A percentile compares a stretch with the other conserved stretches of the same genome.
Conservation (phyloP, 73 alveolate species). For the Paramecium biaurelia region DNA sequence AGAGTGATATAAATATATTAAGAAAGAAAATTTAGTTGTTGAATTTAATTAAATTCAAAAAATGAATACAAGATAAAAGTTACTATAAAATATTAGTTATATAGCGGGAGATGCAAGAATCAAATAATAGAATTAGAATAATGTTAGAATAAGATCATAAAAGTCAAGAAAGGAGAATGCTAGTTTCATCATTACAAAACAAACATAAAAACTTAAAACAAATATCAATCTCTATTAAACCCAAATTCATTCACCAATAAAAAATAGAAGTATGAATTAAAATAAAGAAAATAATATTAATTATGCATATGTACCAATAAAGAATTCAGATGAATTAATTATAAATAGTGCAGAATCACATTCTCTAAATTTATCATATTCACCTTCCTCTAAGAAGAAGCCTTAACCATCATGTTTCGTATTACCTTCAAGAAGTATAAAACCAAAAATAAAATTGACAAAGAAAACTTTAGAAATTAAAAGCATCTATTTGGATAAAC, state of each 20-base stretch:
- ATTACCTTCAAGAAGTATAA: background rate
- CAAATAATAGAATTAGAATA: background rate
- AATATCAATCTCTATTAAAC: background rate
- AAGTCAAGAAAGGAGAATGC: conserved; percentile 9
- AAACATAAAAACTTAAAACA: background rate
- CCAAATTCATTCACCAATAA: background rate
- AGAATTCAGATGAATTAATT: background rate
- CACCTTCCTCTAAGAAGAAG: conserved; percentile 5
- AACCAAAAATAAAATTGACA: background rate
- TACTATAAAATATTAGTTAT: background rate
- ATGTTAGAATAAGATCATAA: background rate
- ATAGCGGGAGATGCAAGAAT: background rate
- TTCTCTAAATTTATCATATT: conserved; percentile 1
- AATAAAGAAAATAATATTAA: background rate
- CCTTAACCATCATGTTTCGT: conserved; percentile 12
- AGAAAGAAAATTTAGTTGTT: background rate
- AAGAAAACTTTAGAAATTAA: background rate
- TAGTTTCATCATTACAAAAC: background rate
- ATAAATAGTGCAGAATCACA: conserved; percentile 11
- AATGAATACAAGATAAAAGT: background rate
- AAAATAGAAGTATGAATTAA: background rate
- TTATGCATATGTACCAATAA: background rate
- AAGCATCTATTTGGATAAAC: background rate
- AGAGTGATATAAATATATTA: background rate
- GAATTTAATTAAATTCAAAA: conserved; percentile 15